A percentile compares a stretch with the other conserved stretches of the same genome.
These are phyloP conservation scores for Polyplosphaeria fusca DNA, from an alignment of 495 filamentous ascomycete genomes.

Conservation along the genomic window DNA sequence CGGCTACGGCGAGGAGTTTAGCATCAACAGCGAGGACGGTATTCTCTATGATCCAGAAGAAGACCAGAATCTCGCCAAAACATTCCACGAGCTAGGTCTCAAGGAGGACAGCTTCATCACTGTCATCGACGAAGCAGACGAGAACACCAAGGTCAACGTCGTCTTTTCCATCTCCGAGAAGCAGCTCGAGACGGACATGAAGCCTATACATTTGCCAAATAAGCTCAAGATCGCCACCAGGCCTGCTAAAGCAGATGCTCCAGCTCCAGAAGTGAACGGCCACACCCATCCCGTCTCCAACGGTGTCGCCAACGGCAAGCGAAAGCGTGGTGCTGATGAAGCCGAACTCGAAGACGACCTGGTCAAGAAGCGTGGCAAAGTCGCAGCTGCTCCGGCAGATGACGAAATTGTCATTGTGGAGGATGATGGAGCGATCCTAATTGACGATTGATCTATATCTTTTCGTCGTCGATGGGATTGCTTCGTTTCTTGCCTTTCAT, in stretches of 20 bases:
- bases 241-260: constrained; percentile 23
- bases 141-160: constrained; percentile 77
- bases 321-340: constrained; percentile 43
- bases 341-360: constrained; percentile 44
- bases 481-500: too few relatives aligned
- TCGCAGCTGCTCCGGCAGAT: constrained; percentile 34
- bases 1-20: constrained; percentile 81
- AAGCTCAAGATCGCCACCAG: constrained; percentile 53
- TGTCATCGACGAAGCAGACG: constrained; percentile 78
- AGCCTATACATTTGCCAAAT: constrained; percentile 47
- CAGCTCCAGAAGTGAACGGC: constrained; percentile 34
- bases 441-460: too few relatives aligned
- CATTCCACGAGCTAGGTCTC: constrained; percentile 72
- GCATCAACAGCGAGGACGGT: constrained; percentile 66
- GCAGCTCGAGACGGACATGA: constrained; percentile 43
- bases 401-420: constrained; percentile 51
- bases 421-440: constrained; percentile 70
- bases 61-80: constrained; percentile 79
- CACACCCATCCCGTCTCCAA: constrained; percentile 15
- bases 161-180: constrained; percentile 59
- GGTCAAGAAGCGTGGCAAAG: constrained; percentile 47
- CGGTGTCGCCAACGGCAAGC: constrained; percentile 23
- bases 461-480: too few relatives aligned
- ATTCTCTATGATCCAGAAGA: constrained; percentile 84
- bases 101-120: constrained; percentile 74